Percentiles rank a stretch among this genome's conserved stretches.
phyloP scores from a whole-genome alignment of 805 yeast species.

The Lachancea fermentati region DNA sequence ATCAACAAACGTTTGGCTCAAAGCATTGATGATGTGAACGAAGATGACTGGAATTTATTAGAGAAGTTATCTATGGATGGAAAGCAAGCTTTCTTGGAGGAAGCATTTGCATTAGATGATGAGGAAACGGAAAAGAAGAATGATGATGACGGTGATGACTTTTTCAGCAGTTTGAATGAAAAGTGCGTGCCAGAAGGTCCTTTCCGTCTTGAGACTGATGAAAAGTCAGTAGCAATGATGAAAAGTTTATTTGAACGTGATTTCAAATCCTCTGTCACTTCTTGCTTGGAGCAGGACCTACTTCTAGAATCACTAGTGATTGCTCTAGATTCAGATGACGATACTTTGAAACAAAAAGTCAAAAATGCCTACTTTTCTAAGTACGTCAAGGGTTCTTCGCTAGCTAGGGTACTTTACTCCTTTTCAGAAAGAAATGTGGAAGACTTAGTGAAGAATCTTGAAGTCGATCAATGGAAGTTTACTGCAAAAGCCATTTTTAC shows the following conservation, averaged over 20 bases:
- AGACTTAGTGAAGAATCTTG: conserved; percentile 75
- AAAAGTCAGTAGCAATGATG: conserved; percentile 33
- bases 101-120: conserved; percentile 36
- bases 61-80: conserved; percentile 47
- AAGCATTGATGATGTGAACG: conserved; percentile 36
- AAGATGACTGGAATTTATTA: conserved; percentile 63
- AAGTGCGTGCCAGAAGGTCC: conserved; percentile 46
- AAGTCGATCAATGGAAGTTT: conserved; percentile 76
- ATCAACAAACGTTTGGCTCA: conserved; percentile 48
- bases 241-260: conserved; percentile 56
- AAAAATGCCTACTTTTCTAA: conserved; percentile 64
- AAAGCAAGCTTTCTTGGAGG: conserved; percentile 44
- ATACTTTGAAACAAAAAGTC: conserved; percentile 56
- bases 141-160: conserved; percentile 33
- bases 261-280: conserved; percentile 58
- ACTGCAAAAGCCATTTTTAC: conserved; percentile 67
- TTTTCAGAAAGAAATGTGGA: conserved; percentile 48
- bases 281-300: conserved; percentile 56
- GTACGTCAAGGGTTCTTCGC: conserved; percentile 41
- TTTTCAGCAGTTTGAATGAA: conserved; percentile 34
- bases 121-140: conserved; percentile 14
- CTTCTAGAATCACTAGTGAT: conserved; percentile 77
- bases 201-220: conserved; percentile 45
- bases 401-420: conserved; percentile 71
- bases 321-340: conserved; percentile 61